Evolutionary conservation across 371 early-diverging fungal genomes (phyloP), one percentile per base, ranked within the genome.

Genomic region (Mucor irregularis): DNA sequence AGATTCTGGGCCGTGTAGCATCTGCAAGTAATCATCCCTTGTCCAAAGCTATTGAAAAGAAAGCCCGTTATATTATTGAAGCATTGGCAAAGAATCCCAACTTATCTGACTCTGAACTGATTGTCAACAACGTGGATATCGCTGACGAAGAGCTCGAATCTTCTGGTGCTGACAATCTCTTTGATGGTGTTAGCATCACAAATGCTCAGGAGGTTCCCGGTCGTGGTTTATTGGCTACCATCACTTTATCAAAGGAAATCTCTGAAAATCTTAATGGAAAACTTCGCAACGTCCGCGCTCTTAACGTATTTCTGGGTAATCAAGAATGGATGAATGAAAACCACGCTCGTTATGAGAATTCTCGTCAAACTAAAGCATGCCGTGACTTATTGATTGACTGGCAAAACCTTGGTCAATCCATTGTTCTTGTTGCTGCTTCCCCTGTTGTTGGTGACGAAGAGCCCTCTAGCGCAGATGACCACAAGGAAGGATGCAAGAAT

Each of bases 311-410:
- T 54, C 63, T 88, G 24, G 89, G 89, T 2, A 89, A 86, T 49
- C 80, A 83, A 44, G 78, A 79, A 28, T 90, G 89, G 89, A 87
- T 87, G 82, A 62, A 80, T 25, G 83, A 83, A 55, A 85, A 88
- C 28, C 66, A 70, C 3, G 87, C 87, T 2, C 69, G 74, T 4
- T 79, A 76, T 31, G 71, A 74, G 6, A 67, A 56, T n/a, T 67
- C 71, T 14, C 67, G 71, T 3, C 72, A 73, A 47, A 71, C 76
- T 0, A 73, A 71, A 17, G 35, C 25, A 16, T 62, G 62, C 9
- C 62, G 56, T 6, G 49, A 61, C 11, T 54, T 66, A 13, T 48
- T 84, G 17, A 56, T 53, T 0, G 54, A 60, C 2, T 87, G 88
- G 89, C 84, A 88, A 64, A 43, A 70, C 9, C 67, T 75, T 22